These are phyloP conservation scores for Mycena sp. DNA, from an alignment of 1,284 basidiomycete genomes.

Conservation along the genomic window DNA sequence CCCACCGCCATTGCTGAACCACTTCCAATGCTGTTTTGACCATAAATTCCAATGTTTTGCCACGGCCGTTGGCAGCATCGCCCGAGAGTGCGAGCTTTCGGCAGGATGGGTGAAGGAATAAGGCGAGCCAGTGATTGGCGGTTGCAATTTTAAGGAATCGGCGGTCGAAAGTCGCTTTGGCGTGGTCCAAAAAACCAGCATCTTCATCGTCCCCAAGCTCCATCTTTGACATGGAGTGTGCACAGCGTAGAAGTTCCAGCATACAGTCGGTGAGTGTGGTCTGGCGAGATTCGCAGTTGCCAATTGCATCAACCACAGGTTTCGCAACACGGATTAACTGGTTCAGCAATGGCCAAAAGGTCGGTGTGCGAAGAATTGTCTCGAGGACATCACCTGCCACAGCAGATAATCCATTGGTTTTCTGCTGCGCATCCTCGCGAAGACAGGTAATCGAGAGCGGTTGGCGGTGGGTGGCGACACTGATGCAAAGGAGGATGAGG, in stretches of 20 bases:
- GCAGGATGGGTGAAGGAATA: conserved; percentile 43
- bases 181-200: conserved; percentile 35
- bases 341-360: conserved; percentile 34
- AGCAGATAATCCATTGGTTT: conserved; percentile 34
- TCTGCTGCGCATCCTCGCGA: conserved; percentile 35
- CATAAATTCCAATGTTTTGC: conserved; percentile 28
- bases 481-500: conserved; percentile 35
- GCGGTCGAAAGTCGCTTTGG: conserved; percentile 29
- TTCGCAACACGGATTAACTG: too few species aligned
- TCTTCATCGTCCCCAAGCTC: conserved; percentile 31
- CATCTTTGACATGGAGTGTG: conserved; percentile 31
- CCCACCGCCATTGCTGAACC: conserved; percentile 36
- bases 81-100: conserved; percentile 39
- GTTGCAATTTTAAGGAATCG: conserved; percentile 40
- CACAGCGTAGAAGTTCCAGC: conserved; percentile 41
- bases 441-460: conserved; percentile 32
- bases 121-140: conserved; percentile 37
- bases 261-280: conserved; percentile 45
- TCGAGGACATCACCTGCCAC: conserved; percentile 35
- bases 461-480: conserved; percentile 33
- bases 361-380: conserved; percentile 28
- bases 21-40: conserved; percentile 4
- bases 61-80: conserved; percentile 16
- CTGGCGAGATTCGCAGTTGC: too few species aligned
- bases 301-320: conserved; percentile 44